These are phyloP conservation scores for Ophiostoma ulmi DNA, from an alignment of 2,329 filamentous ascomycete species.

Conservation along the genomic window DNA sequence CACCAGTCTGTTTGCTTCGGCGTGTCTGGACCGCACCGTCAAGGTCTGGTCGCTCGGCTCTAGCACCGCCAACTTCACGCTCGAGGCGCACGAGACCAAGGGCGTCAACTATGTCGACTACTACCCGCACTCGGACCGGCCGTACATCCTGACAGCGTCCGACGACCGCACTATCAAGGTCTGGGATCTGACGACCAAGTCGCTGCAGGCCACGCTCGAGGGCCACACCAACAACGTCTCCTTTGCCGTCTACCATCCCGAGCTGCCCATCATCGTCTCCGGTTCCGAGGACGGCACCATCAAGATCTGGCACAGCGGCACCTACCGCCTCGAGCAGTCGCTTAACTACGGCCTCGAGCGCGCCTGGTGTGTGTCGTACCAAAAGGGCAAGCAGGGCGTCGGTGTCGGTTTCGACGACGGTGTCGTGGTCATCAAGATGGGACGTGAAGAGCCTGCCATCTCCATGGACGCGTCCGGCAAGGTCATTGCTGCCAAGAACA, in stretches of 20 bases:
- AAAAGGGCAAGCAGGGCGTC: conserved; percentile 88
- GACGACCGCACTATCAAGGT: conserved; percentile 96
- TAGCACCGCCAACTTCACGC: conserved; percentile 88
- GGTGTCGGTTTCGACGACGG: conserved; percentile 97
- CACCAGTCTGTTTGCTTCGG: conserved; percentile 84
- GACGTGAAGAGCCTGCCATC: conserved; percentile 91
- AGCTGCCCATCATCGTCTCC: conserved; percentile 93
- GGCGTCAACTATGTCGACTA: conserved; percentile 98
- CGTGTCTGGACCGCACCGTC: conserved; percentile 91
- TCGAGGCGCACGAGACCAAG: conserved; percentile 95
- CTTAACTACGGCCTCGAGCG: conserved; percentile 93
- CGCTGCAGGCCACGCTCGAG: conserved; percentile 90
- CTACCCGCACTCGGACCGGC: conserved; percentile 67
- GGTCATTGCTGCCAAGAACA: conserved; percentile 91
- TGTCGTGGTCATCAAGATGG: conserved; percentile 95
- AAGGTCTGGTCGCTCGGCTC: conserved; percentile 68
- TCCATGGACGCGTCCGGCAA: conserved; percentile 97
- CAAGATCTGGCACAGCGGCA: conserved; percentile 98
- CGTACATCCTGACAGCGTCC: conserved; percentile 90
- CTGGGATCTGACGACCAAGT: conserved; percentile 99
- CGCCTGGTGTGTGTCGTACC: conserved; percentile 96
- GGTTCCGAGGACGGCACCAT: conserved; percentile 96
- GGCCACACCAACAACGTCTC: conserved; percentile 98
- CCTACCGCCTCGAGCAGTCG: conserved; percentile 91
- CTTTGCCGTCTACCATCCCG: conserved; percentile 95